Conservation (phyloP, 345 rosid genomes). For the Draba incana region DNA sequence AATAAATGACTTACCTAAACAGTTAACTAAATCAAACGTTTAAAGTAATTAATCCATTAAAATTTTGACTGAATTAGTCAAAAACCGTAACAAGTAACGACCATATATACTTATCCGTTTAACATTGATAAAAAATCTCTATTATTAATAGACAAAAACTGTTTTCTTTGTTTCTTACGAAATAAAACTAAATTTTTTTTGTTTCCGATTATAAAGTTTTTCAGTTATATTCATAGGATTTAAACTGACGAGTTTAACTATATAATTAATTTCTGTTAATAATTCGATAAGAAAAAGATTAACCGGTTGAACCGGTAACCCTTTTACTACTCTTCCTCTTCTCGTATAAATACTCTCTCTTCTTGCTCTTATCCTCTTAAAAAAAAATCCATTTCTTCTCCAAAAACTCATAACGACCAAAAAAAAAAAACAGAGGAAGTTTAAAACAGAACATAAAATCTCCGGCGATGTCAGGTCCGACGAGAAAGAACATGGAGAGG, state of each 20-base stretch:
- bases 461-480: slow-evolving; percentile 35
- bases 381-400: slow-evolving; percentile 28
- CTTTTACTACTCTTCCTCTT: slow-evolving; percentile 11
- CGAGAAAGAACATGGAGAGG: slow-evolving; percentile 59
- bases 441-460: slow-evolving; percentile 7
- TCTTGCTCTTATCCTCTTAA: slow-evolving; percentile 41
- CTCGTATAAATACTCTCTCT: slow-evolving; percentile 41
- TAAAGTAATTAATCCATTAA: slow-evolving; percentile 7
- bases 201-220: no score
- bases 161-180: slow-evolving; percentile 21
- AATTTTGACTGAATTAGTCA: slow-evolving; percentile 40
- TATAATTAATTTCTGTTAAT: slow-evolving; percentile 13
- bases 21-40: slow-evolving; percentile 10
- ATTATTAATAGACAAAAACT: slow-evolving; percentile 34
- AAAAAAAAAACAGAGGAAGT: neutral
- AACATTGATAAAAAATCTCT: slow-evolving; percentile 11
- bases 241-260: slow-evolving; percentile 7
- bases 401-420: neutral
- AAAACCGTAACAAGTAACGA: slow-evolving; percentile 35
- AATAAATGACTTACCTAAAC: neutral
- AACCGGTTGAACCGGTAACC: slow-evolving; percentile 42
- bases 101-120: slow-evolving; percentile 27
- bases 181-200: no score
- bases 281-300: neutral
- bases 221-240: no score